Evolutionary conservation across 2,329 filamentous ascomycete species (phyloP), one percentile per base, ranked within the genome.

Genomic region (Cercospora beticola): DNA sequence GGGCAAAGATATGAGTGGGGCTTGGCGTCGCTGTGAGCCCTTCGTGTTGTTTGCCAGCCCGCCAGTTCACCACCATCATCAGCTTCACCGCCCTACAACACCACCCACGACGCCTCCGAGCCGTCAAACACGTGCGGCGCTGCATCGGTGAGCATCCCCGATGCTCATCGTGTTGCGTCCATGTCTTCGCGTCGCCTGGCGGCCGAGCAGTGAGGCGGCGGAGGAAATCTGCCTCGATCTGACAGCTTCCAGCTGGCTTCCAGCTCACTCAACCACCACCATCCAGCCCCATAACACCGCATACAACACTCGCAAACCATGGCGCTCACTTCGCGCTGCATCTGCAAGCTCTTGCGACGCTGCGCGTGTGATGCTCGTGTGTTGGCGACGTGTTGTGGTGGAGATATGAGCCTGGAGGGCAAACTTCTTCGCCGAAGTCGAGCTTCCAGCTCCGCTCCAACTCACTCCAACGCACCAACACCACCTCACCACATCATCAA

Each of bases 371-470:
- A 61, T 31, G 14, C 21, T 59, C 52, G 26, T 33, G 59, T 61
- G 31, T 63, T 60, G 63, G 67, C 67, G 67, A 33, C 63, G 62
- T 36, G 57, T 36, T n/a, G 54, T 54, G 28, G 64, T 66, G 43
- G 63, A 60, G 67, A 43, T 63, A 66, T 43, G 62, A 43, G 46
- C 49, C 46, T 30, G 21, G 26, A 40, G 62, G 28, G 12, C 43
- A 46, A 21, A 28, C 16, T 40, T 46, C 58, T 57, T 64, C 62
- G 28, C 62, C 30, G 49, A 57, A 43, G 36, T 31, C 31, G 16
- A 36, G 46, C 43, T 49, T 36, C 31, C 30, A 33, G 26, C 14
- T 31, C 65, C 12, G 36, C 64, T 61, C 54, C 52, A 61, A 33
- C 59, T 64, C 64, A 28, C 65, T 12, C 59, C 28, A 46, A 18